Conservation (phyloP, 345 rosid genomes). For the Kandelia obovata region DNA sequence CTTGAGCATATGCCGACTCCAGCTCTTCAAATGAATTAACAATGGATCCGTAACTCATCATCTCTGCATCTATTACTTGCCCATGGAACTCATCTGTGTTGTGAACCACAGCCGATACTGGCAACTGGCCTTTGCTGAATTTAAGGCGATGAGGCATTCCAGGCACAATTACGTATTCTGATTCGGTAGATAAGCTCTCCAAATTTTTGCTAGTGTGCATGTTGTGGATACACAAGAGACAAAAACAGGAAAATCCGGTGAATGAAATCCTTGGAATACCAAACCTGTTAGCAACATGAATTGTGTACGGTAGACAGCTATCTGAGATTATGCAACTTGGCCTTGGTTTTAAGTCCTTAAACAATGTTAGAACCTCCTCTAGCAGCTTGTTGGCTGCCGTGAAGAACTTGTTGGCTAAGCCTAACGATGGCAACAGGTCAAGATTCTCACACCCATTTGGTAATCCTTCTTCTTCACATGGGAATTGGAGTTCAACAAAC, state of each 20-base stretch:
- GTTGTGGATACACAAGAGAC: neutral
- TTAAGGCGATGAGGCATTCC: conserved; percentile 16
- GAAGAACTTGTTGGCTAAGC: conserved; percentile 10
- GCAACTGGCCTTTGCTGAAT: neutral
- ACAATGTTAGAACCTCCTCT: conserved; percentile 15
- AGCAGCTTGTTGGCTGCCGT: conserved; percentile 9
- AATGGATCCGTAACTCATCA: neutral
- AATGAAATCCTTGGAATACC: conserved; percentile 27
- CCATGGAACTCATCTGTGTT: neutral
- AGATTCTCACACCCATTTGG: conserved; percentile 17
- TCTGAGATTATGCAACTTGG: conserved; percentile 41
- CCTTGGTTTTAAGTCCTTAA: conserved; percentile 16
- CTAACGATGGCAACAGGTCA: conserved; percentile 17
- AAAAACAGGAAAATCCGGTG: conserved; percentile 21
- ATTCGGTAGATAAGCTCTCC: neutral
- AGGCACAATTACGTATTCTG: conserved; percentile 5
- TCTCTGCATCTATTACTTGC: neutral
- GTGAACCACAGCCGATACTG: neutral
- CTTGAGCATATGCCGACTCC: conserved; percentile 8
- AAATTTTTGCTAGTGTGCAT: neutral
- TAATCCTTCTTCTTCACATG: conserved; percentile 15
- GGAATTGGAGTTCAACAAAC: conserved; percentile 4
- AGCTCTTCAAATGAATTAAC: conserved; percentile 20
- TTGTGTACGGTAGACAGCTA: conserved; percentile 22
- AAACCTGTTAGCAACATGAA: conserved; percentile 13